phyloP scores from a whole-genome alignment of 2,329 filamentous ascomycete species.

The Huntiella abstrusa region DNA sequence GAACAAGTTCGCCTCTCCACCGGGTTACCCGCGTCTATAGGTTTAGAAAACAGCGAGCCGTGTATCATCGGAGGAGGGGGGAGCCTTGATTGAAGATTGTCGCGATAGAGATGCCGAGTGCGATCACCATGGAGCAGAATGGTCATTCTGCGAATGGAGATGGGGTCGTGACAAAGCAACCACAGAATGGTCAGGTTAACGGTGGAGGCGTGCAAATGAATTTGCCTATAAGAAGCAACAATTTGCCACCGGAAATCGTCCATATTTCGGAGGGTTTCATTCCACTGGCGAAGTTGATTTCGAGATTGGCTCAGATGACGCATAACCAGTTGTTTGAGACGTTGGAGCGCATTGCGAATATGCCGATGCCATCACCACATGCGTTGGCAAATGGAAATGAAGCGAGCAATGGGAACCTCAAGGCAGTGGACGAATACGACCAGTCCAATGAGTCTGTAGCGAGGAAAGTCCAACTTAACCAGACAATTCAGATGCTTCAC shows the following conservation, averaged over 20 bases:
- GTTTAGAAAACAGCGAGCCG: no score
- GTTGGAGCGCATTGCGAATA: constrained; percentile 49
- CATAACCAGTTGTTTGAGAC: constrained; percentile 59
- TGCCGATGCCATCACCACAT: constrained; percentile 33
- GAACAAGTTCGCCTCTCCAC: no score
- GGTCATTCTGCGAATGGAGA: constrained; percentile 9
- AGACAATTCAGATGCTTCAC: constrained; percentile 63
- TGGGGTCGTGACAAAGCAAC: not conserved
- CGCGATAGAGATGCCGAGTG: constrained; percentile 26
- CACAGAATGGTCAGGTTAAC: not conserved
- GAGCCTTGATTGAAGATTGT: no score
- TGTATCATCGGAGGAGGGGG: no score
- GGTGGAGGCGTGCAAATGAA: constrained; percentile 6
- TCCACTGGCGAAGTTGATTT: constrained; percentile 54
- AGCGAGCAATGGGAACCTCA: constrained; percentile 29
- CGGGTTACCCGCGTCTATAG: no score
- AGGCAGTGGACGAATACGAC: constrained; percentile 22
- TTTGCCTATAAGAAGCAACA: constrained; percentile 27
- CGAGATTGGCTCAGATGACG: constrained; percentile 63
- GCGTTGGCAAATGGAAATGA: not conserved
- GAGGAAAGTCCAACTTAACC: constrained; percentile 58
- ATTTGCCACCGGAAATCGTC: constrained; percentile 40
- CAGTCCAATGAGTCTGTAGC: constrained; percentile 44
- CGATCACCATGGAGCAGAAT: constrained; percentile 37
- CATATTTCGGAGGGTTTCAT: constrained; percentile 65